Conservation (phyloP, 257 asterid genomes). For the Prunella vulgaris region DNA sequence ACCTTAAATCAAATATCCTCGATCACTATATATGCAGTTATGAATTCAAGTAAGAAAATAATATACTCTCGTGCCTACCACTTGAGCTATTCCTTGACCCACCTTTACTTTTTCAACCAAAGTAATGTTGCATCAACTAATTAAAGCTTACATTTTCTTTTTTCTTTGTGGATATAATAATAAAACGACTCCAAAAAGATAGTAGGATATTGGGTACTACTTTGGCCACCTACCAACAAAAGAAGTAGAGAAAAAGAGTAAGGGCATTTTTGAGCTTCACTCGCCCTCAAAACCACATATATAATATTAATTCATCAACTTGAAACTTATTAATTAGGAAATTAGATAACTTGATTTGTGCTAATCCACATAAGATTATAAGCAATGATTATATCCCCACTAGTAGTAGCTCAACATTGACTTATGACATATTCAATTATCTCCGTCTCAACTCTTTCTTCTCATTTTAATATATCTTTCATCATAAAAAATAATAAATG, state of each 20-base stretch:
- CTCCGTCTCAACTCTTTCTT: too few relatives aligned
- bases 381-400: slow-evolving; percentile 24
- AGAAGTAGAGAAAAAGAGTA: too few relatives aligned
- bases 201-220: slow-evolving; percentile 2
- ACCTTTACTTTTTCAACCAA: slow-evolving; percentile 3
- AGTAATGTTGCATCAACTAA: slow-evolving; percentile 22
- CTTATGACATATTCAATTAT: too few relatives aligned
- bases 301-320: slow-evolving; percentile 16
- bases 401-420: slow-evolving; percentile 17
- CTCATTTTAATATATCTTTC: too few relatives aligned
- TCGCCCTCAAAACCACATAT: slow-evolving; percentile 10
- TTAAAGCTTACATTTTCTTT: neutral
- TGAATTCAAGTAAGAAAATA: too few relatives aligned
- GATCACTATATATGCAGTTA: too few relatives aligned
- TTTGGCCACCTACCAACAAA: slow-evolving; percentile 14
- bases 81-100: too few relatives aligned
- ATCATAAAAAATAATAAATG: too few relatives aligned
- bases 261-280: slow-evolving; percentile 11
- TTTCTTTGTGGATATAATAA: slow-evolving; percentile 24
- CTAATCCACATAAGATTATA: neutral
- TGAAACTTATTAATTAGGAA: neutral
- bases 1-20: too few relatives aligned
- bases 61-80: too few relatives aligned
- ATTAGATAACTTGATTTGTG: slow-evolving; percentile 4
- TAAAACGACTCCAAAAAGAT: slow-evolving; percentile 8